These are phyloP conservation scores for Capronia coronata DNA, from an alignment of 2,329 filamentous ascomycete species.

Conservation along the genomic window DNA sequence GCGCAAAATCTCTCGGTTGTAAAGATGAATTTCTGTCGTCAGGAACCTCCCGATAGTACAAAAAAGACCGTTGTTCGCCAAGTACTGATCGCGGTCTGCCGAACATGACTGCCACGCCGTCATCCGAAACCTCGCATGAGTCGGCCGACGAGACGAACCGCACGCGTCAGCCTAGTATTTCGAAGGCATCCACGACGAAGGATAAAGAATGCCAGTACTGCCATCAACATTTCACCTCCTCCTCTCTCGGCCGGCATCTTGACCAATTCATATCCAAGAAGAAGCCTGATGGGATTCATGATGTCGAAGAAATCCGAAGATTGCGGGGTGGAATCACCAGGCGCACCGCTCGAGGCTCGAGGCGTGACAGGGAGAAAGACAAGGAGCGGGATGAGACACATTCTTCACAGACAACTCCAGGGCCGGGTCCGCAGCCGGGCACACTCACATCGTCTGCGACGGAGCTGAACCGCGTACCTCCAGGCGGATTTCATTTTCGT, in stretches of 20 bases:
- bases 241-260: conserved; percentile 84
- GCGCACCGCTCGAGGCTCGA: conserved; percentile 66
- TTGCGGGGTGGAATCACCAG: conserved; percentile 80
- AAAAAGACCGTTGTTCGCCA: no score
- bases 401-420: conserved; percentile 30
- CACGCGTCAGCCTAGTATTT: conserved; percentile 5
- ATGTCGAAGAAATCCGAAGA: conserved; percentile 81
- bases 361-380: conserved; percentile 58
- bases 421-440: conserved; percentile 6
- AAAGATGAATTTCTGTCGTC: no score
- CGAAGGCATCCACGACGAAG: conserved; percentile 52
- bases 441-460: conserved; percentile 6
- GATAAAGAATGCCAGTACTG: conserved; percentile 88
- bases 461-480: conserved; percentile 18
- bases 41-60: no score
- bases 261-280: conserved; percentile 91
- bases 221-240: conserved; percentile 83
- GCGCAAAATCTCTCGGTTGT: no score
- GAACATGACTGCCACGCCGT: conserved; percentile 18
- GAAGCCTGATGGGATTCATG: conserved; percentile 86
- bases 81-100: neutral
- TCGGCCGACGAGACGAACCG: conserved; percentile 17
- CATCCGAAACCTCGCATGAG: conserved; percentile 23
- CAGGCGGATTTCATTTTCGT: conserved; percentile 31
- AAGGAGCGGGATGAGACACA: conserved; percentile 38